A percentile compares a stretch with the other conserved stretches of the same genome.
Evolutionary conservation across 192 early-diverging fungal genomes (phyloP).

Genomic region (Backusella luteola): DNA sequence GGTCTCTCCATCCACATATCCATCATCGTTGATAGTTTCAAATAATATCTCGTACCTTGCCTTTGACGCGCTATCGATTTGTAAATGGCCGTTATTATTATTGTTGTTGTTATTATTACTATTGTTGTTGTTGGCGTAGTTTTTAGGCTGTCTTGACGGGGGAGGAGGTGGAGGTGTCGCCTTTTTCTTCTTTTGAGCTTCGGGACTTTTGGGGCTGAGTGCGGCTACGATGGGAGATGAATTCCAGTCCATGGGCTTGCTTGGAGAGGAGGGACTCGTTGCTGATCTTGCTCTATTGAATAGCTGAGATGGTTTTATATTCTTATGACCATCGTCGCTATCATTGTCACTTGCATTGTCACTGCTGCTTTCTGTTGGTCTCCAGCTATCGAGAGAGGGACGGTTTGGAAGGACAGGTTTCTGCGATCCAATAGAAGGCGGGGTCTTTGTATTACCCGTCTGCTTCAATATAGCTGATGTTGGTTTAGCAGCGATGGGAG

Average conservation of each 20-base stretch:
- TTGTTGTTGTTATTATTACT: too few relatives aligned
- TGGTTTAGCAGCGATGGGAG: neutral
- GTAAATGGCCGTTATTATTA: neutral
- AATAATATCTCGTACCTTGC: conserved; percentile 19
- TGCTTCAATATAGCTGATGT: neutral
- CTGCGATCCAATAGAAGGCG: neutral
- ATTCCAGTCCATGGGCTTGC: neutral
- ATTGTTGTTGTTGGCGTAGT: neutral
- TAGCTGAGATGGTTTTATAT: conserved; percentile 6
- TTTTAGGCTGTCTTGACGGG: conserved; percentile 15
- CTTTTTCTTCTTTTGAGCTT: conserved; percentile 14
- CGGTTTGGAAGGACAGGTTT: neutral
- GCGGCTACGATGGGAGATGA: neutral
- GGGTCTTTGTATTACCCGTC: neutral
- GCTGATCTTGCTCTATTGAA: conserved; percentile 15
- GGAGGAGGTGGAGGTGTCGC: conserved; percentile 19
- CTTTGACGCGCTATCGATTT: neutral
- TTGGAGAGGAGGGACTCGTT: neutral
- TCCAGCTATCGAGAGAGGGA: neutral
- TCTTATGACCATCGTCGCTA: neutral
- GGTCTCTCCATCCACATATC: conserved; percentile 23
- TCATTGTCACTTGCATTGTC: neutral
- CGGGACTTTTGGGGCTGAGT: neutral
- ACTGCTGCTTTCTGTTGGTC: neutral
- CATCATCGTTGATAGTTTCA: conserved; percentile 22